Base-by-base conservation (phyloP, 805 yeast species). In the Yarrowia osloensis region DNA sequence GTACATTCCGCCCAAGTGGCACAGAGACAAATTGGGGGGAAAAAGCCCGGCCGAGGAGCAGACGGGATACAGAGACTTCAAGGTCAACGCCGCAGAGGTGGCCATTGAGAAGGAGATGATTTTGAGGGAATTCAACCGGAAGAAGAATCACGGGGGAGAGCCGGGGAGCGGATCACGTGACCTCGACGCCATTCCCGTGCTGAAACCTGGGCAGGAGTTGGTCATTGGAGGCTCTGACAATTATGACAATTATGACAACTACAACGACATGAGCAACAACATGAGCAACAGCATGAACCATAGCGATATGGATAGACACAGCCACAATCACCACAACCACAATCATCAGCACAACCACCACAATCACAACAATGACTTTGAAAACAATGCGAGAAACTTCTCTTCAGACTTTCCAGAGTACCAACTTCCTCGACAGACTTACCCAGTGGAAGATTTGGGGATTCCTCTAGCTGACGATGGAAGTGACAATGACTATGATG, bases 1-100 rank as follows among this genome's bases (percentile, higher is more conserved):
- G 52, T 61, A 61, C 54, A 61, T 61, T 44, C 54, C 66, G 21
- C 66, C 66, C 1, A 61, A 61, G 17, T 61, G 66, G 66, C 66
- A 61, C 24, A 17, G 66, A 8, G 66, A 61, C 44, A 40, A 28
- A 22, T 26, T 29, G 0, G 52, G n/a, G 12, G 66, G 66, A 15
- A 61, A 44, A 24, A 21, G 29, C 22, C 59, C 59, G 2, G 28
- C 28, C 0, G 15, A 4, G 2, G 42, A 52, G 17, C 44, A 54
- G 4, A 11, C 13, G 17, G 26, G 33, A 15, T 61, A 44, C 13
- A 21, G 66, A 12, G 66, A n/a, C 4, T 61, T 61, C 66, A 29
- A 33, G 15, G 54, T 61, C 17, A 44, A 44, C 12, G 54, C 39
- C 8, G 49, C 13, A 2, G 49, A 57, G 3, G 63, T 57, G 19